These are phyloP conservation scores for Kodamaea leandrae DNA, from an alignment of 805 yeast genomes.

Conservation along the genomic window DNA sequence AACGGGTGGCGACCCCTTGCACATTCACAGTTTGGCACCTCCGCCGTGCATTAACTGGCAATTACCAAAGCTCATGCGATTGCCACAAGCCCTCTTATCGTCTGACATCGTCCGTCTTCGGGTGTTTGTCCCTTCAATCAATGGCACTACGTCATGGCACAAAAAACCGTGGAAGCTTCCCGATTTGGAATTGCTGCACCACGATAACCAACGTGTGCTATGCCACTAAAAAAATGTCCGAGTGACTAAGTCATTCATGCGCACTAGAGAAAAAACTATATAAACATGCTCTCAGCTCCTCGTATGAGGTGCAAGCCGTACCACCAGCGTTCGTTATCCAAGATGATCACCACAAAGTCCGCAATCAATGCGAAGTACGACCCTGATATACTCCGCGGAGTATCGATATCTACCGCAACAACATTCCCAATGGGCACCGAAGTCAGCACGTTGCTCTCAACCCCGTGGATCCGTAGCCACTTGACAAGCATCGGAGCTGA, in stretches of 20 bases:
- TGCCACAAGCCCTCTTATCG: too few species aligned
- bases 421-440: conserved; percentile 9
- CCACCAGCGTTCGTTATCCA: neutral
- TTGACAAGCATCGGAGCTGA: conserved; percentile 36
- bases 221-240: neutral
- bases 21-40: too few species aligned
- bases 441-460: conserved; percentile 12
- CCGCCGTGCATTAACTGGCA: too few species aligned
- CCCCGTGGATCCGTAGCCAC: conserved; percentile 33
- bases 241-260: neutral
- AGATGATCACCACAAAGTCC: neutral
- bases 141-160: conserved; percentile 1
- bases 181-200: conserved; percentile 1
- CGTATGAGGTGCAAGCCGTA: neutral
- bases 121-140: too few species aligned
- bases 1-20: too few species aligned
- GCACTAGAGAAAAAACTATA: neutral
- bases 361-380: neutral
- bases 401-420: neutral
- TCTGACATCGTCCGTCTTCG: too few species aligned
- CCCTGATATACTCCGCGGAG: neutral
- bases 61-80: too few species aligned
- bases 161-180: neutral
- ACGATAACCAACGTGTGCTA: conserved; percentile 3
- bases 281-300: neutral